phyloP scores from a whole-genome alignment of 2,329 filamentous ascomycete genomes.

The Chrysoporthe puriensis region DNA sequence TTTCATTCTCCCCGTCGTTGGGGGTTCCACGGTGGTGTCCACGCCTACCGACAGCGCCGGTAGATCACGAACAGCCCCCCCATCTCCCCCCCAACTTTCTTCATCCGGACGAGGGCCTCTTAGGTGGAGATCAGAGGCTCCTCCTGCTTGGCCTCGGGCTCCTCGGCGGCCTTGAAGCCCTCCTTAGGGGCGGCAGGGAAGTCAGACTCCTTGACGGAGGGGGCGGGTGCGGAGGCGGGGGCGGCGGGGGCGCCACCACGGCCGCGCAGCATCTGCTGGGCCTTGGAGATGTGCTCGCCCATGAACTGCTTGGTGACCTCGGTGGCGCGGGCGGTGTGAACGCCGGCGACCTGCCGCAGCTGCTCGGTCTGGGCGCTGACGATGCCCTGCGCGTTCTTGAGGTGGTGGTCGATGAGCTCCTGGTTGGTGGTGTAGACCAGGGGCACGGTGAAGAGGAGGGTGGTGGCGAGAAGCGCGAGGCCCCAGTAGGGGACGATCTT shows the following conservation, averaged over 20 bases:
- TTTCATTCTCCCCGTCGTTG: not conserved
- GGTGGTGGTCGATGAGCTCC: slow-evolving; percentile 68
- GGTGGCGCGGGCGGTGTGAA: slow-evolving; percentile 66
- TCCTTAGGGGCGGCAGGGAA: slow-evolving; percentile 51
- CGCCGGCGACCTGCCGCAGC: slow-evolving; percentile 62
- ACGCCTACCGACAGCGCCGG: slow-evolving; percentile 9
- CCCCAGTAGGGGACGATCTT: slow-evolving; percentile 74
- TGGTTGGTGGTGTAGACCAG: slow-evolving; percentile 70
- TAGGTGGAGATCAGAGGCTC: slow-evolving; percentile 41
- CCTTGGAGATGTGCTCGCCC: slow-evolving; percentile 70
- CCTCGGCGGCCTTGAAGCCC: slow-evolving; percentile 38
- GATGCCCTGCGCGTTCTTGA: slow-evolving; percentile 60
- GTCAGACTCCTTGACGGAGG: slow-evolving; percentile 47
- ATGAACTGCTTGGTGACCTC: slow-evolving; percentile 69
- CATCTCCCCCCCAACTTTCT: no score
- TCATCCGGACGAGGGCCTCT: slow-evolving; percentile 17
- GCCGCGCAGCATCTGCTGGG: slow-evolving; percentile 64
- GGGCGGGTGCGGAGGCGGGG: slow-evolving; percentile 32
- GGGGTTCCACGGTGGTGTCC: not conserved
- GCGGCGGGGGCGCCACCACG: slow-evolving; percentile 41
- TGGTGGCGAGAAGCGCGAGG: slow-evolving; percentile 63
- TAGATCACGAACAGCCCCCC: not conserved
- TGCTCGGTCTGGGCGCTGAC: slow-evolving; percentile 66
- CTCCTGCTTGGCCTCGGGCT: slow-evolving; percentile 35
- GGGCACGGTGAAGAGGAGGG: slow-evolving; percentile 63